phyloP scores from a whole-genome alignment of 176 grass and related monocot genomes.

The Lolium multiflorum region DNA sequence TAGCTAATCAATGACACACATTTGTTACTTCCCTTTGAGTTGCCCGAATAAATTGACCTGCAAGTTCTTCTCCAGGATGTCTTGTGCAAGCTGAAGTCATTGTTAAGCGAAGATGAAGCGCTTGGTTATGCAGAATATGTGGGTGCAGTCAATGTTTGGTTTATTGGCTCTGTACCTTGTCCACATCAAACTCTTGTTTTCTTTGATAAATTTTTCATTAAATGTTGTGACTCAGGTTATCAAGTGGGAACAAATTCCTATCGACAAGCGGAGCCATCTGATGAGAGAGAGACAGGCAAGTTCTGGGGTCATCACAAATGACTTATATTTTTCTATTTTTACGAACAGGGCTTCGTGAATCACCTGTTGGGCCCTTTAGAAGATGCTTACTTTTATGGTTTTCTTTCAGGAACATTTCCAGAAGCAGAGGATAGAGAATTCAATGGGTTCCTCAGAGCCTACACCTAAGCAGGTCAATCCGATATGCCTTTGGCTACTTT shows the following conservation, averaged over 20 bases:
- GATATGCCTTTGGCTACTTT: not conserved
- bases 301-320: constrained; percentile 23
- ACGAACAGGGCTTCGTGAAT: not conserved
- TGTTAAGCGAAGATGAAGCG: constrained; percentile 74
- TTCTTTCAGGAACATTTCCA: constrained; percentile 55
- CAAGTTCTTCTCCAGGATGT: constrained; percentile 66
- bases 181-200: constrained; percentile 21
- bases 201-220: not conserved
- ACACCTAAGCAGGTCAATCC: constrained; percentile 87
- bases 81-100: constrained; percentile 79
- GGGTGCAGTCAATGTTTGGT: constrained; percentile 43
- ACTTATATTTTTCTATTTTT: constrained; percentile 13
- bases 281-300: constrained; percentile 87
- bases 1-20: constrained; percentile 22
- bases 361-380: not conserved
- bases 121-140: constrained; percentile 83
- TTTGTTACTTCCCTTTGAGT: constrained; percentile 28
- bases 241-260: constrained; percentile 97
- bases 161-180: not conserved
- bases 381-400: constrained; percentile 33
- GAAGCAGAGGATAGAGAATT: constrained; percentile 96
- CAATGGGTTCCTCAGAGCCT: constrained; percentile 88
- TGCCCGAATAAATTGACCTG: constrained; percentile 26
- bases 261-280: constrained; percentile 70
- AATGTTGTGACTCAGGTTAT: constrained; percentile 66